phyloP scores from a whole-genome alignment of 2,329 filamentous ascomycete species.

The Alternaria rosae region DNA sequence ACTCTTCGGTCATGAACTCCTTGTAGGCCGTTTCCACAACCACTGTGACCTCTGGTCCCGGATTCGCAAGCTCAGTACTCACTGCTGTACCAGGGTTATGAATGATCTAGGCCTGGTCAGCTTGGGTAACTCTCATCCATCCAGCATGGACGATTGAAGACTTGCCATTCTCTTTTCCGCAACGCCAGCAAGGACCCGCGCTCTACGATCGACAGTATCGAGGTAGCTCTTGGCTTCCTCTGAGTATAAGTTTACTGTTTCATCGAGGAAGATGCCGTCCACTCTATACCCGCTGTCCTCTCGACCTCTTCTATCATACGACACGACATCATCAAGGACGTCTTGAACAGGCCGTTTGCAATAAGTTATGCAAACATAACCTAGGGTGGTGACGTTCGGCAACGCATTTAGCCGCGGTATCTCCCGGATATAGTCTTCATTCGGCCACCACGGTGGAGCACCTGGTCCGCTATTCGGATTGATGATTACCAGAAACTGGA shows the following conservation, averaged over 20 bases:
- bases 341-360: conserved; percentile 35
- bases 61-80: conserved; percentile 25
- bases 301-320: conserved; percentile 55
- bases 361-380: conserved; percentile 61
- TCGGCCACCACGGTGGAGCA: conserved; percentile 52
- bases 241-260: conserved; percentile 51
- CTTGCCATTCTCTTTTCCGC: conserved; percentile 20
- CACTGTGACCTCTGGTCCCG: conserved; percentile 37
- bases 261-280: conserved; percentile 61
- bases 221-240: conserved; percentile 27
- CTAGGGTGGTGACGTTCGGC: conserved; percentile 59
- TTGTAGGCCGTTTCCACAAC: conserved; percentile 33
- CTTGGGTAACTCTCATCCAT: not conserved
- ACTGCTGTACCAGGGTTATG: conserved; percentile 43
- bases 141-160: not conserved
- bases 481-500: conserved; percentile 60
- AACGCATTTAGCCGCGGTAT: conserved; percentile 51
- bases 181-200: conserved; percentile 14
- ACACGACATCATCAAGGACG: conserved; percentile 52
- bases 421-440: conserved; percentile 56
- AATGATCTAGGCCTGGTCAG: conserved; percentile 27
- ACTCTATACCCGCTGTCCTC: conserved; percentile 46
- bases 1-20: conserved; percentile 25
- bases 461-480: conserved; percentile 60
- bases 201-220: conserved; percentile 24